Base-by-base conservation (phyloP, 768 basidiomycete species). In the Punctularia strigosozonata region DNA sequence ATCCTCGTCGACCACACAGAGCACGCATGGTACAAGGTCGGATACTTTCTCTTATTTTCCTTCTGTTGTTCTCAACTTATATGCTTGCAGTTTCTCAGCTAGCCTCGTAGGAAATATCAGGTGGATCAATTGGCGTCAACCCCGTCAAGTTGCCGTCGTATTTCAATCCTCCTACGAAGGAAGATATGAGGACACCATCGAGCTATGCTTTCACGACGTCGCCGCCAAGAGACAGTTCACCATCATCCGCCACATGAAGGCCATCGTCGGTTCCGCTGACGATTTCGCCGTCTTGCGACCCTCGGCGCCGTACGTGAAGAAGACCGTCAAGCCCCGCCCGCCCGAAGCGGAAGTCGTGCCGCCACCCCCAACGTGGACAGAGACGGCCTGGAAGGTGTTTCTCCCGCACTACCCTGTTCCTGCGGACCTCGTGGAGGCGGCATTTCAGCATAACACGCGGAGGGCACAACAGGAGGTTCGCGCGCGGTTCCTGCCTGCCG, bases 261-360 rank as follows among this genome's bases (percentile, higher is more conserved):
- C 66, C 7, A 65, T 65, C 4, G 65, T 75, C 22, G 77, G 77
- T 1, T 63, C 60, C 6, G 45, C 51, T 19, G 66, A 60, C 6
- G 75, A 77, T 45, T 61, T 72, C 35, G 69, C 71, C 13, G 53
- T 54, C 2, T 55, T 78, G 20, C 59, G 61, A 40, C 60, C 75
- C 1, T 60, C 49, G 30, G 58, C 61, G 0, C 69, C 73, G 1
- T 78, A 73, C 40, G 50, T 53, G 6, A 55, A 49, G 15, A 53
- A 47, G 1, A 46, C 26, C 5, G 37, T 43, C 14, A 49, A 23
- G 4, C 25, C 30, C 4, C 32, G 48, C 10, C 31, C 43, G 13
- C 36, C 36, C 25, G 36, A 54, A 44, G 32, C 47, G 38, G 37
- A 49, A 3, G 39, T 58, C 13, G 35, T 58, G 13, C 50, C 45